Conservation (phyloP, 495 filamentous ascomycete genomes). For the Penicillium desertorum region DNA sequence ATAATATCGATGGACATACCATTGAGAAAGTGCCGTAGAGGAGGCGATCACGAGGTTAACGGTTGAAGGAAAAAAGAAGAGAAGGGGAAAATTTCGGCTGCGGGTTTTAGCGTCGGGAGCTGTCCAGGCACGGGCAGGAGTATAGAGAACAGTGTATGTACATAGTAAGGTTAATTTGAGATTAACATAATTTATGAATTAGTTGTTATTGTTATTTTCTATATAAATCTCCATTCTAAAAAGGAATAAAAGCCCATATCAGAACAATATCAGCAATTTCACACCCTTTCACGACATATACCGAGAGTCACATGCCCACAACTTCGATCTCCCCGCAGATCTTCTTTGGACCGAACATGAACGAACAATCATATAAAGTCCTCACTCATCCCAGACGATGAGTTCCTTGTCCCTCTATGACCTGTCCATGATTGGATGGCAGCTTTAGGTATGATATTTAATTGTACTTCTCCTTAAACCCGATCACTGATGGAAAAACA, state of each 20-base stretch:
- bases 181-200: background rate
- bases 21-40: conserved; percentile 27
- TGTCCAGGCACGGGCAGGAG: conserved; percentile 12
- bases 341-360: conserved; percentile 22
- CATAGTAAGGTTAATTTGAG: background rate
- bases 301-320: conserved; percentile 32
- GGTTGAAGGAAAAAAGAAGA: conserved; percentile 26
- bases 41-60: conserved; percentile 31
- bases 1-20: conserved; percentile 23
- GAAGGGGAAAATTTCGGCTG: conserved; percentile 44
- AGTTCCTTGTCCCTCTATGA: conserved; percentile 31
- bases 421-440: conserved; percentile 57
- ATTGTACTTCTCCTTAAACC: conserved; percentile 7
- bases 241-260: background rate
- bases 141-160: background rate
- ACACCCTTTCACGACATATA: background rate
- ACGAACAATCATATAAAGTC: conserved; percentile 15
- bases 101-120: conserved; percentile 32
- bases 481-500: conserved; percentile 25
- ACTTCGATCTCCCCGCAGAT: conserved; percentile 29
- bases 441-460: conserved; percentile 55
- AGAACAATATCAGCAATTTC: too few species aligned
- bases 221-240: background rate
- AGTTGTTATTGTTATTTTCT: background rate
- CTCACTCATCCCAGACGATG: conserved; percentile 22